Evolutionary conservation across 1,139 yeast species (phyloP).

Genomic region (Lodderomyces pseudojiufengensis): DNA sequence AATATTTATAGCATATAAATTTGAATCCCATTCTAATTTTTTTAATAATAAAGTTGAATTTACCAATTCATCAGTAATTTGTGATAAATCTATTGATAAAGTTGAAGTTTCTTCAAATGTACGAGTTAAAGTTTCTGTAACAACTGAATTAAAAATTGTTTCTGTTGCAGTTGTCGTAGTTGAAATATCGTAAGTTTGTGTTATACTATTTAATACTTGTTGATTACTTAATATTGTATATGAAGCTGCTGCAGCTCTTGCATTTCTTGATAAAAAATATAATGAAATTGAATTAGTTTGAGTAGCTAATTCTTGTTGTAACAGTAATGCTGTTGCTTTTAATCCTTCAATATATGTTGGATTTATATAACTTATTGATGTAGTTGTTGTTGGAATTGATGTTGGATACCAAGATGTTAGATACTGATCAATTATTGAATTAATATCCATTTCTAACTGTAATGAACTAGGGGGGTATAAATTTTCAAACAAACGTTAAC

Average conservation of each 20-base stretch:
- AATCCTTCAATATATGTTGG: conserved; percentile 21
- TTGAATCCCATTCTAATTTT: conserved; percentile 21
- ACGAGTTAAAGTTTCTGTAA: no score
- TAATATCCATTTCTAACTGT: no score
- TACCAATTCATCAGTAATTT: conserved; percentile 31
- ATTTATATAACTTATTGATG: conserved; percentile 14
- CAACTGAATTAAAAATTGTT: no score
- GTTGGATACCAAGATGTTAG: conserved; percentile 20
- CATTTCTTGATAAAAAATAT: conserved; percentile 12
- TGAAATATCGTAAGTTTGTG: conserved; percentile 18
- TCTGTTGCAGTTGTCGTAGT: neutral
- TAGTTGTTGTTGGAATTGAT: conserved; percentile 11
- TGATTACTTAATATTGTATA: conserved; percentile 30
- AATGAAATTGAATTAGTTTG: conserved; percentile 14
- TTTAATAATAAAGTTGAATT: conserved; percentile 32
- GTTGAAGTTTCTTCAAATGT: conserved; percentile 3
- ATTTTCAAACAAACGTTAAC: no score
- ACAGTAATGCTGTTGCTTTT: conserved; percentile 8
- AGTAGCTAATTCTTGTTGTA: conserved; percentile 12
- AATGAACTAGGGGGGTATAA: no score
- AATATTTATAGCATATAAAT: conserved; percentile 31
- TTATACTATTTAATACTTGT: conserved; percentile 36
- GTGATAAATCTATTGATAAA: conserved; percentile 17
- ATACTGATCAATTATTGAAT: conserved; percentile 6
- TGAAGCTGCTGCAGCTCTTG: conserved; percentile 37